phyloP scores from a whole-genome alignment of 2,329 filamentous ascomycete species.

The Grosmannia penicillata region DNA sequence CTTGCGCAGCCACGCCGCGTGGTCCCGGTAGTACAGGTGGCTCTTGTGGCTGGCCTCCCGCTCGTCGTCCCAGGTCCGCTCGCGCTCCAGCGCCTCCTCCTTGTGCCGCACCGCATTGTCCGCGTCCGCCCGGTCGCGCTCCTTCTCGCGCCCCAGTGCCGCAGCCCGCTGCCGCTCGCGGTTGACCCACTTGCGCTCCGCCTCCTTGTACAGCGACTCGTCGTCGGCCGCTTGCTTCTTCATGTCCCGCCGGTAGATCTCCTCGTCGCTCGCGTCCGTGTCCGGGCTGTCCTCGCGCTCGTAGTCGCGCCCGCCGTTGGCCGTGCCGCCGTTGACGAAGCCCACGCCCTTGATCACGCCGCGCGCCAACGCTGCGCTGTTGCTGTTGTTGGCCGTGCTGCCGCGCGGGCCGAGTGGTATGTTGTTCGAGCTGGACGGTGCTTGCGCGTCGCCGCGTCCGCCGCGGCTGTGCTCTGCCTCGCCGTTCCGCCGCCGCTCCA shows the following conservation, averaged over 20 bases:
- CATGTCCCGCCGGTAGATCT: constrained; percentile 59
- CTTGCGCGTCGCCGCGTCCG: constrained; percentile 59
- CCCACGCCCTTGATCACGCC: constrained; percentile 26
- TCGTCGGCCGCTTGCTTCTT: constrained; percentile 60
- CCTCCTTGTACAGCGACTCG: constrained; percentile 69
- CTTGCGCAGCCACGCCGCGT: constrained; percentile 70
- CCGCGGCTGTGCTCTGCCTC: constrained; percentile 29
- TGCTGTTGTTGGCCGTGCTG: constrained; percentile 38
- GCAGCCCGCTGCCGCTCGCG: constrained; percentile 72
- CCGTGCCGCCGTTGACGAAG: constrained; percentile 65
- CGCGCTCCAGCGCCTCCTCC: constrained; percentile 49
- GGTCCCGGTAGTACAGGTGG: constrained; percentile 78
- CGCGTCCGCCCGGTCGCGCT: constrained; percentile 63
- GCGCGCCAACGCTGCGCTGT: background rate
- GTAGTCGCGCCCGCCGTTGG: constrained; percentile 23
- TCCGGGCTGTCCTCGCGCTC: constrained; percentile 47
- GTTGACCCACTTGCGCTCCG: constrained; percentile 82
- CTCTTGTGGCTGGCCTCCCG: constrained; percentile 57
- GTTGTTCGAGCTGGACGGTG: constrained; percentile 47
- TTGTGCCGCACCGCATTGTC: constrained; percentile 50
- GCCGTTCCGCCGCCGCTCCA: constrained; percentile 58
- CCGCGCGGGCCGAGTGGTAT: constrained; percentile 60
- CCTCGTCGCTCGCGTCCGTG: constrained; percentile 73
- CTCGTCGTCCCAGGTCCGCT: constrained; percentile 77
- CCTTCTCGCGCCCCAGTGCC: constrained; percentile 72